phyloP scores from a whole-genome alignment of 139 green algal genomes.

The Chlorella vulgaris region DNA sequence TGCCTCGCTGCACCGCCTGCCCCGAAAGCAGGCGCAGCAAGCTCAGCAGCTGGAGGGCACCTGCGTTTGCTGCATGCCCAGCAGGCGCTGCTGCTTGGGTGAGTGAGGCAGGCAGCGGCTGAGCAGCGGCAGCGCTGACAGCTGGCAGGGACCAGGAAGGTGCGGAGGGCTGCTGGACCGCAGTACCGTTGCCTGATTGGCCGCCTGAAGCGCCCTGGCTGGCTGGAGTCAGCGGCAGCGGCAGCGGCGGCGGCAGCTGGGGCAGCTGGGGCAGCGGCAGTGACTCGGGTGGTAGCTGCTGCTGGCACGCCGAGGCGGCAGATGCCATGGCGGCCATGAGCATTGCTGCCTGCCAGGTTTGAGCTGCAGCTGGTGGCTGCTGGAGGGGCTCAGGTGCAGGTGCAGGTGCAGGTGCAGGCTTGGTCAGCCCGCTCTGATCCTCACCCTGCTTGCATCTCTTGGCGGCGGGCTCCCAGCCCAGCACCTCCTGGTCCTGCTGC shows the following conservation, averaged over 20 bases:
- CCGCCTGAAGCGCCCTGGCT: background rate
- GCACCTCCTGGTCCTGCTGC: no score
- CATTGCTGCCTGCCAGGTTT: background rate
- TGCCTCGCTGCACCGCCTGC: background rate
- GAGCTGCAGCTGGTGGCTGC: background rate
- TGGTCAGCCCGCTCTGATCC: no score
- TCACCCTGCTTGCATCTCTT: no score
- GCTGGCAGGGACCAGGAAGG: background rate
- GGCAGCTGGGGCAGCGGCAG: background rate
- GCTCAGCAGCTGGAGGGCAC: background rate
- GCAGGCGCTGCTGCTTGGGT: background rate
- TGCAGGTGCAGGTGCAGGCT: no score
- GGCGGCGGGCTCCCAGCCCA: no score
- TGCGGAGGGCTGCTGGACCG: background rate
- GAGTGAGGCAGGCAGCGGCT: background rate
- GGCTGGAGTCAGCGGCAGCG: background rate
- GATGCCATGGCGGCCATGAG: background rate
- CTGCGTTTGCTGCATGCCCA: background rate
- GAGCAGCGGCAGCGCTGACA: background rate
- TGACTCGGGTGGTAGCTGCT: background rate
- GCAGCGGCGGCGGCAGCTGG: background rate
- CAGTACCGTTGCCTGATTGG: background rate
- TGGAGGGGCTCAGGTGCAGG: background rate
- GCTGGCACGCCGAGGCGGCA: background rate
- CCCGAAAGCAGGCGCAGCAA: background rate